These are phyloP conservation scores for Backusella parvicylindrica DNA, from an alignment of 192 early-diverging fungal genomes.

Conservation along the genomic window DNA sequence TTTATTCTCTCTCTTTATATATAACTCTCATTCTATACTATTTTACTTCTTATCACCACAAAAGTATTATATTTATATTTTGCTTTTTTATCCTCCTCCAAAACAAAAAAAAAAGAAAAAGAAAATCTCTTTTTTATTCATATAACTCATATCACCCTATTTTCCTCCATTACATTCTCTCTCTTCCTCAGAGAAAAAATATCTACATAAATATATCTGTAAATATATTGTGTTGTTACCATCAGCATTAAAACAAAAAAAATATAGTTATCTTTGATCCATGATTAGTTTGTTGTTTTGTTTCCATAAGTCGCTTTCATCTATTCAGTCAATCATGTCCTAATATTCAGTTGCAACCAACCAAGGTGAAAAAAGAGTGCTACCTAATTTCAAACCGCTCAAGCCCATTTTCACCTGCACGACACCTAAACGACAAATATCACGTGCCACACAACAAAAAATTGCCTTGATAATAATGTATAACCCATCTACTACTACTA, in stretches of 20 bases:
- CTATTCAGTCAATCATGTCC: no score
- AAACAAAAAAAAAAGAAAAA: background rate
- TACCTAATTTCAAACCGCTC: no score
- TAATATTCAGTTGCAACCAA: no score
- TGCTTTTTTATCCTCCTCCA: no score
- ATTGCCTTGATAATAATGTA: no score
- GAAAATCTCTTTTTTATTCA: background rate
- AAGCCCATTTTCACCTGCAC: no score
- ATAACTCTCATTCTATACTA: background rate
- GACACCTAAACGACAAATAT: no score
- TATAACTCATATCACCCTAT: background rate
- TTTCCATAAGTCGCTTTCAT: background rate
- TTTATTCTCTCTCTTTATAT: background rate
- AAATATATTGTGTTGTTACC: background rate
- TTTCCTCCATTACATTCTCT: background rate
- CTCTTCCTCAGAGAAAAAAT: background rate
- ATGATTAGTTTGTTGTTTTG: background rate
- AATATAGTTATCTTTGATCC: background rate
- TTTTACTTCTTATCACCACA: background rate
- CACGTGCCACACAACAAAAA: no score
- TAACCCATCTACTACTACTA: no score
- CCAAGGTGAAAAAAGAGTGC: no score
- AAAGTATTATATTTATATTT: background rate
- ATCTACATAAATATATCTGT: background rate
- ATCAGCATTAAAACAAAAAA: background rate